Base-by-base conservation (phyloP, 306 rosid species). In the Cicer pinnatifidum region DNA sequence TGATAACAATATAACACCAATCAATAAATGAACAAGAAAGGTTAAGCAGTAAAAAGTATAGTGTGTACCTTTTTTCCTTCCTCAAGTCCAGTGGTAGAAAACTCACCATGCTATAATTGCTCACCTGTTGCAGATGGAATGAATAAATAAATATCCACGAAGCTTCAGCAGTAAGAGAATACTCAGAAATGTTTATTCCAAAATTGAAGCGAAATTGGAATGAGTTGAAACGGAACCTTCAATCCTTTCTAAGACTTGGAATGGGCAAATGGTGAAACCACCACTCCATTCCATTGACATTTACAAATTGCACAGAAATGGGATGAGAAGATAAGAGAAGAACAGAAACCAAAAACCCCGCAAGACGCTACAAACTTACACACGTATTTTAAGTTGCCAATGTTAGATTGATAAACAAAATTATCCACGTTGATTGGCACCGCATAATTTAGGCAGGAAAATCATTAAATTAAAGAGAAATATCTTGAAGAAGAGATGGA, bases 81-180 rank as follows among this genome's bases (percentile, higher is more conserved):
- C 92, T 89, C 94, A 91, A 84, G 86, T 91, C 92, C 57, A 91
- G 92, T 23, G 92, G 94, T 77, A 89, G 52, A 81, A 93, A 91
- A 82, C 91, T 91, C 84, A 88, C 92, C 93, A 84, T 84, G 85
- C 84, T 85, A 65, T 83, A 86, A 37, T 82, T 88, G 37, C 84
- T 86, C 38, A 88, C 96, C 97, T 93, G 73, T 40, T 9, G 48
- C 45, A 74, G 44, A 57, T 81, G 35, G 71, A 48, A 69, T 20
- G 17, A 39, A 73, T 45, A 52, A 64, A 46, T 41, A 71, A 50
- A 3, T 68, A 60, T 60, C 45, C 13, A 69, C 11, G 33, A 37
- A 77, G 57, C 35, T 15, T 43, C 15, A 0, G 41, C 8, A 1
- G 37, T 20, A 38, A 20, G 74, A 44, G 46, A 61, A 51, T 15